These are phyloP conservation scores for Discostella stelligeroides DNA, from an alignment of 108 stramenopile genomes.

Conservation along the genomic window DNA sequence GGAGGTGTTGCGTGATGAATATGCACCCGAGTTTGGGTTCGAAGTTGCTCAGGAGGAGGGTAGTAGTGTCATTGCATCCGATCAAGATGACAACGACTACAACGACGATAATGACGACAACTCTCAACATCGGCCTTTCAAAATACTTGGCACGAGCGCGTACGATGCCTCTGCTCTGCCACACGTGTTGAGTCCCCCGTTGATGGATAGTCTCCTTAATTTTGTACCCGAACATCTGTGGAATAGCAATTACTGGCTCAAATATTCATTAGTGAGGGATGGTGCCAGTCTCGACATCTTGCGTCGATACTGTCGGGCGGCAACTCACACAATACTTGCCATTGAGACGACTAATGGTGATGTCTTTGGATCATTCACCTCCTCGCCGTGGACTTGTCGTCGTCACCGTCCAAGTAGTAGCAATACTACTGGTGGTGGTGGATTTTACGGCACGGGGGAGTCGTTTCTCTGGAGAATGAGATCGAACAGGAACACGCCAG, in stretches of 20 bases:
- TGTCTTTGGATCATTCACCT: constrained; percentile 80
- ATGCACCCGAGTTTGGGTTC: constrained; percentile 74
- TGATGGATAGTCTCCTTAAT: constrained; percentile 78
- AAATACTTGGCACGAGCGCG: constrained; percentile 70
- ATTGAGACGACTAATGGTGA: constrained; percentile 79
- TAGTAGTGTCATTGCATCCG: constrained; percentile 9
- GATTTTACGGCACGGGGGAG: constrained; percentile 73
- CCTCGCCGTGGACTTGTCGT: constrained; percentile 53
- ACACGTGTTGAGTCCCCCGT: constrained; percentile 78
- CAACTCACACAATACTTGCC: constrained; percentile 71
- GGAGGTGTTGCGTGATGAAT: constrained; percentile 76
- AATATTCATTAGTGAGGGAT: constrained; percentile 75
- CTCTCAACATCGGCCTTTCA: constrained; percentile 47
- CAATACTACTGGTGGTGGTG: constrained; percentile 41
- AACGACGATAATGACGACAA: constrained; percentile 18
- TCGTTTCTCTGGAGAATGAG: constrained; percentile 75
- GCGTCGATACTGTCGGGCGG: constrained; percentile 58
- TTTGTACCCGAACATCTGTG: constrained; percentile 62
- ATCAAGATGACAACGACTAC: too few species aligned
- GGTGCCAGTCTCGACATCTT: constrained; percentile 75
- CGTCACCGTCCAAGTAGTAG: too few species aligned
- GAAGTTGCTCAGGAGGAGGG: constrained; percentile 56
- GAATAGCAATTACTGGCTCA: constrained; percentile 74
- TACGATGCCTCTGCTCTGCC: constrained; percentile 61
- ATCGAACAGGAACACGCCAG: constrained; percentile 52